Evolutionary conservation across 2,329 filamentous ascomycete species (phyloP).

Genomic region (Penicillium rolfsii): DNA sequence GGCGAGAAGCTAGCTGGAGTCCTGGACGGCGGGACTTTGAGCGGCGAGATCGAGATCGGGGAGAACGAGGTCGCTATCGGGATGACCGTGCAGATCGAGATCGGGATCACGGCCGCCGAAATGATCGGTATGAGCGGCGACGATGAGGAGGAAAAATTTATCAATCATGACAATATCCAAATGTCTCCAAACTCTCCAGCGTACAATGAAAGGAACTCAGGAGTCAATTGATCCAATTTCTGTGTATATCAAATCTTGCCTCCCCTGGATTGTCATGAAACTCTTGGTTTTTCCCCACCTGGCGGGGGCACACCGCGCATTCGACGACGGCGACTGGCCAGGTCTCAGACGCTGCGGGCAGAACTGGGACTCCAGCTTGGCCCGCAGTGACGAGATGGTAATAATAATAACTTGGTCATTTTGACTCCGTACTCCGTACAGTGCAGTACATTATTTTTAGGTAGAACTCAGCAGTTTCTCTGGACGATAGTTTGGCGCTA

Average conservation of each 20-base stretch:
- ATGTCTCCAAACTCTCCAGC: background rate
- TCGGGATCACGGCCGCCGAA: conserved; percentile 26
- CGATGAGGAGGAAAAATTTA: conserved; percentile 26
- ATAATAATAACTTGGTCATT: background rate
- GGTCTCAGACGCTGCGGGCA: conserved; percentile 21
- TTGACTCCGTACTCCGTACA: too few species aligned
- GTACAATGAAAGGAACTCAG: background rate
- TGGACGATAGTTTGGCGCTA: conserved; percentile 15
- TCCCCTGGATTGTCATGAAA: background rate
- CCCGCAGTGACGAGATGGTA: conserved; percentile 9
- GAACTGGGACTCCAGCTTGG: conserved; percentile 6
- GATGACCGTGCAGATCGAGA: conserved; percentile 36
- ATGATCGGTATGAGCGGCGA: conserved; percentile 35
- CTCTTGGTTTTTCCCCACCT: conserved; percentile 16
- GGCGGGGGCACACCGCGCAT: conserved; percentile 15
- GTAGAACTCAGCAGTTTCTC: background rate
- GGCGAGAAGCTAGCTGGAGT: conserved; percentile 40
- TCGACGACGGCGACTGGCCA: conserved; percentile 20
- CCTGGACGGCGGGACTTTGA: conserved; percentile 30
- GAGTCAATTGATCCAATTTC: background rate
- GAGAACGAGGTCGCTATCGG: conserved; percentile 25
- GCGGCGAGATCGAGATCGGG: conserved; percentile 35
- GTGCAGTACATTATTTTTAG: background rate
- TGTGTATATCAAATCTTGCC: background rate
- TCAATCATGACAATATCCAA: background rate